These are phyloP conservation scores for Dipteronia dyeriana DNA, from an alignment of 345 rosid genomes.

Conservation along the genomic window DNA sequence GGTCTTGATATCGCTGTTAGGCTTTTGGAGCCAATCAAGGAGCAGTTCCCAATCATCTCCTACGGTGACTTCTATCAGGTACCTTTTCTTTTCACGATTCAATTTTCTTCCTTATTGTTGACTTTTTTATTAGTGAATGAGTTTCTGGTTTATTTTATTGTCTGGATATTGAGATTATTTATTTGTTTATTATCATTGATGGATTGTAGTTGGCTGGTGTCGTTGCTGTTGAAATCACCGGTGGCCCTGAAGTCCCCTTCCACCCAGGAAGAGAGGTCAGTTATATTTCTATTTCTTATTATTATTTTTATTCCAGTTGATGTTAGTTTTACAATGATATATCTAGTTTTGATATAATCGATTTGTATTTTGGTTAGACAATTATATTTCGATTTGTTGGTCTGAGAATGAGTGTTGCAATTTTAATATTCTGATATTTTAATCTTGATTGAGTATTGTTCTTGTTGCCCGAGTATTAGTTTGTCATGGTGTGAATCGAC, in stretches of 20 bases:
- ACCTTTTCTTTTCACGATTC: background rate
- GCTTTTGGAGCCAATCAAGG: conserved; percentile 83
- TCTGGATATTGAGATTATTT: background rate
- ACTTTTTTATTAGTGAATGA: background rate
- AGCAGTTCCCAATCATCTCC: conserved; percentile 69
- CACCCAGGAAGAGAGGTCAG: conserved; percentile 94
- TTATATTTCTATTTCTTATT: background rate
- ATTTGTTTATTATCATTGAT: background rate
- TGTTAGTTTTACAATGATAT: background rate
- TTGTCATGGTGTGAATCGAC: background rate
- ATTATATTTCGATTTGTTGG: too few relatives aligned
- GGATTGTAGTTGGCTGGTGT: conserved; percentile 79
- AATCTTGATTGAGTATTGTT: too few relatives aligned
- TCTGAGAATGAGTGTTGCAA: background rate
- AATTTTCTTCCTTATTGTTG: too few relatives aligned
- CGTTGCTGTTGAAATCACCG: conserved; percentile 89
- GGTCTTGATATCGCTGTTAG: conserved; percentile 87
- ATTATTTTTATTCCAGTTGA: background rate
- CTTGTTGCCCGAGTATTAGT: too few relatives aligned
- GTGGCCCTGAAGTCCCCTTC: conserved; percentile 97
- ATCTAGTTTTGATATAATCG: too few relatives aligned
- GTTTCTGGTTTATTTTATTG: background rate
- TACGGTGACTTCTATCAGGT: conserved; percentile 91
- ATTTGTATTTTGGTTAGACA: background rate
- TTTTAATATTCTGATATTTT: background rate